A percentile compares a stretch with the other conserved stretches of the same genome.
Conservation (phyloP, 2,329 filamentous ascomycete species). For the Fusarium floridanum region DNA sequence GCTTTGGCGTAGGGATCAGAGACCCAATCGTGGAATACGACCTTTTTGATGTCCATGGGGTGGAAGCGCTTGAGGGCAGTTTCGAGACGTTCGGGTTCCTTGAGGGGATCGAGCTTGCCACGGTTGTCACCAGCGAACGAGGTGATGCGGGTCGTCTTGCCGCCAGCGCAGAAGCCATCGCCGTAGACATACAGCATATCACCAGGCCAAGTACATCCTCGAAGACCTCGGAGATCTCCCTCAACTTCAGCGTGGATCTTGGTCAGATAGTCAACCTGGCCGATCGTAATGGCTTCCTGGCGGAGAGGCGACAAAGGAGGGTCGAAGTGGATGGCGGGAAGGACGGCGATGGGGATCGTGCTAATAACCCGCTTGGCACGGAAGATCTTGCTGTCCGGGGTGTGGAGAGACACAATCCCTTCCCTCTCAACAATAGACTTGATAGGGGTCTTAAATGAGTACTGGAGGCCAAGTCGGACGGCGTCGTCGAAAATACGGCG, state of each 20-base stretch:
- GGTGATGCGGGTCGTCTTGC: conserved; percentile 10
- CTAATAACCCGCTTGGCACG: conserved; percentile 41
- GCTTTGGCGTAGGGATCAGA: conserved; percentile 43
- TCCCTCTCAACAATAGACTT: conserved; percentile 20
- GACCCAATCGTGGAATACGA: conserved; percentile 44
- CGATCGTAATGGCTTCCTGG: conserved; percentile 29
- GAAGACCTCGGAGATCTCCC: conserved; percentile 27
- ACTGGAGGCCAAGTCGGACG: conserved; percentile 13
- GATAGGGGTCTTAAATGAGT: conserved; percentile 16
- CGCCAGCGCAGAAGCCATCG: conserved; percentile 22
- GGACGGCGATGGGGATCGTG: conserved; percentile 44
- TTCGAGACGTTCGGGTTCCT: conserved; percentile 17
- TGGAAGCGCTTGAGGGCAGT: conserved; percentile 22
- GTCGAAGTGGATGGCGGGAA: conserved; percentile 29
- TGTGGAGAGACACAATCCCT: conserved; percentile 6
- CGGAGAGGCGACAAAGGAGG: conserved; percentile 35
- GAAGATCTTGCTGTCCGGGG: not conserved
- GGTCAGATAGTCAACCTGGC: conserved; percentile 32
- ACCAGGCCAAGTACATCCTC: conserved; percentile 20
- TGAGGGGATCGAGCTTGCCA: conserved; percentile 5
- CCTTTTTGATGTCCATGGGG: conserved; percentile 26
- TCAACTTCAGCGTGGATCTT: conserved; percentile 39
- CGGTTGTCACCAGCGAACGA: conserved; percentile 23
- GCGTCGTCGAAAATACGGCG: conserved; percentile 24
- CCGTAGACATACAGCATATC: conserved; percentile 25